Percentiles rank a stretch among this genome's conserved stretches.
Evolutionary conservation across 306 rosid genomes (phyloP).

Genomic region (Astragalus glycyphyllos): DNA sequence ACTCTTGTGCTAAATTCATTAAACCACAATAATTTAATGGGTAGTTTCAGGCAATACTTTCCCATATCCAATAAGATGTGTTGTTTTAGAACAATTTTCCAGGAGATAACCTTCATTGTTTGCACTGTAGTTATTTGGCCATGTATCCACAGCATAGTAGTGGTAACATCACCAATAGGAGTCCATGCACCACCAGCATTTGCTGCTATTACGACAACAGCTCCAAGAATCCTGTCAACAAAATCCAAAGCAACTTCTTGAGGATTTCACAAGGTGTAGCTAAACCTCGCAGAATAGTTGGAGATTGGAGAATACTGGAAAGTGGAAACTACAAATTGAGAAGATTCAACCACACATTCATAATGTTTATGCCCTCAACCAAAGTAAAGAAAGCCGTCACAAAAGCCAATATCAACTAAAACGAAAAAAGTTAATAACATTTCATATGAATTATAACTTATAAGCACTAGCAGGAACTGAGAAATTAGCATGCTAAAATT

Average conservation of each 20-base stretch:
- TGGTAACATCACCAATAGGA: conserved; percentile 97
- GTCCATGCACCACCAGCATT: conserved; percentile 99
- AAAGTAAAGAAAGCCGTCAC: conserved; percentile 3
- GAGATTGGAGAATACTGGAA: conserved; percentile 21
- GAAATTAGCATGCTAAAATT: background rate
- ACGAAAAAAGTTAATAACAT: background rate
- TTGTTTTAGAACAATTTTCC: conserved; percentile 21
- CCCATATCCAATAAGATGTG: background rate
- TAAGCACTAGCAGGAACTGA: background rate
- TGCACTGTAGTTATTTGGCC: conserved; percentile 86
- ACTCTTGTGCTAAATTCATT: conserved; percentile 14
- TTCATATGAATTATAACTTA: background rate
- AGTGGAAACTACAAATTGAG: too few relatives aligned
- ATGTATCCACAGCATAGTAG: conserved; percentile 98
- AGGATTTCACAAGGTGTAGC: conserved; percentile 25
- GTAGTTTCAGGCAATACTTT: conserved; percentile 2
- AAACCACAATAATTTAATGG: conserved; percentile 6
- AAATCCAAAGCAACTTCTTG: conserved; percentile 44
- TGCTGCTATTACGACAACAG: conserved; percentile 94
- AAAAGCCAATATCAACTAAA: conserved; percentile 14
- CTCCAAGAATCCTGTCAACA: conserved; percentile 90
- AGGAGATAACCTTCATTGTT: conserved; percentile 73
- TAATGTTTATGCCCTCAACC: conserved; percentile 13
- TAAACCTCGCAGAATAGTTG: conserved; percentile 8
- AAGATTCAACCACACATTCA: conserved; percentile 15